Base-by-base conservation (phyloP, 768 basidiomycete genomes). In the Leccinum rimulosum region DNA sequence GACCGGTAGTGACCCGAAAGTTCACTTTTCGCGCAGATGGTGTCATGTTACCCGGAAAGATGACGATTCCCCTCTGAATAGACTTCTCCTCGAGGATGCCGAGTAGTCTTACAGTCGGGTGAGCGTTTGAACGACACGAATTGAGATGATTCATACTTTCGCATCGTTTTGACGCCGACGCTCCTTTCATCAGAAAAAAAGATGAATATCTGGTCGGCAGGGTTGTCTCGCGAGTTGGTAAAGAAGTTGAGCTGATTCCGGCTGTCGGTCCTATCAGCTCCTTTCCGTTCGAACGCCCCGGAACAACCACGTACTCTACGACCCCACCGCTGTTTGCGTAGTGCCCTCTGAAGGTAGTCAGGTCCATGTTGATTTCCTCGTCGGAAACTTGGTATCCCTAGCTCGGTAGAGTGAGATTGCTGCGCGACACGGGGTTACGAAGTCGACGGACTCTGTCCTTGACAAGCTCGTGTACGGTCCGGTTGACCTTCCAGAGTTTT, bases 131-230 rank as follows among this genome's bases (percentile, higher is more conserved):
- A 62, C 14, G 17, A 31, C 28, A 52, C 8, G 27, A n/a, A 30
- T 38, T 25, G 45, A 17, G 36, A 57, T 52, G 31, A 31, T 53
- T 31, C 89, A 56, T 73, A 97, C 96, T 94, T 96, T 78, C 95
- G 81, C 93, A 98, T 98, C 4, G 95, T 93, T 75, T 97, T 96
- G 48, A 98, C 94, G 59, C 95, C 93, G 7, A 98, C 97, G 68
- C 92, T 93, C 73, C 80, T 84, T 75, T 98, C 97, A 50, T 95
- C 94, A n/a, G 93, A 87, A 75, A 96, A 99, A 73, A 91, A 98
- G 19, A 98, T 80, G 66, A 92, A 98, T 67, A 99, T 92, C 73
- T 91, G 89, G 66, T 94, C 88, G 9, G 76, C 74, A 27, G 84
- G 78, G 64, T 90, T 87, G 12, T 78, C 76, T 59, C 79, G 77